A percentile compares a stretch with the other conserved stretches of the same genome.
Conservation (phyloP, 768 basidiomycete genomes). For the Flagelloscypha sp. region DNA sequence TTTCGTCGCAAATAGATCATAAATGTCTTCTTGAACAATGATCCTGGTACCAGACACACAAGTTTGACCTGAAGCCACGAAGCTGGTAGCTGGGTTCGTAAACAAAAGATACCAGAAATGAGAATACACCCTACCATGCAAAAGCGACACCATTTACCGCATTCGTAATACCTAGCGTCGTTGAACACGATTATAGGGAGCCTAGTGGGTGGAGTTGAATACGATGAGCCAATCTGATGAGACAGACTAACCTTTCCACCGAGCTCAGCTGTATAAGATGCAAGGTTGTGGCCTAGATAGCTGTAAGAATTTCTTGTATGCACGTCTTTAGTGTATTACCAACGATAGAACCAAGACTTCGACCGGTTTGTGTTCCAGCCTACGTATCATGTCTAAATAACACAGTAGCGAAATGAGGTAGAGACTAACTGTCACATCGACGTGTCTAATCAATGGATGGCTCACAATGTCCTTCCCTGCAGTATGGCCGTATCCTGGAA, state of each 20-base stretch:
- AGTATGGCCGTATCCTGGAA: conserved; percentile 62
- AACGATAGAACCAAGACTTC: conserved; percentile 62
- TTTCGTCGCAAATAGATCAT: conserved; percentile 53
- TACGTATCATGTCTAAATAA: conserved; percentile 16
- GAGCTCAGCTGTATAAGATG: conserved; percentile 73
- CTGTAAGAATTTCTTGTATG: too few species aligned
- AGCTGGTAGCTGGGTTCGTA: too few species aligned
- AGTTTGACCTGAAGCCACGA: conserved; percentile 84
- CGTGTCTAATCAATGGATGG: conserved; percentile 64
- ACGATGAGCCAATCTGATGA: background rate
- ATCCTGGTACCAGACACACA: conserved; percentile 90
- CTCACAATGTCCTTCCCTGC: conserved; percentile 60
- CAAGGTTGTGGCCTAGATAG: conserved; percentile 66
- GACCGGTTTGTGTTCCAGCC: conserved; percentile 76
- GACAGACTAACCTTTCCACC: conserved; percentile 62
- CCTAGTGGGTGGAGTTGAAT: conserved; percentile 29
- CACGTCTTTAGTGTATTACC: too few species aligned
- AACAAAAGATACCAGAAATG: too few species aligned
- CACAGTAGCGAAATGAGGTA: background rate
- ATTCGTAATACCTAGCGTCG: conserved; percentile 63
- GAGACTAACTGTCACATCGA: conserved; percentile 68
- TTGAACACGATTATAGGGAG: conserved; percentile 75
- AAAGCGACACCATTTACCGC: conserved; percentile 82
- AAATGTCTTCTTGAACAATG: conserved; percentile 61
- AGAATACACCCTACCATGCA: too few species aligned